Evolutionary conservation across 2,329 filamentous ascomycete genomes (phyloP).

Genomic region (Talaromyces marneffei): DNA sequence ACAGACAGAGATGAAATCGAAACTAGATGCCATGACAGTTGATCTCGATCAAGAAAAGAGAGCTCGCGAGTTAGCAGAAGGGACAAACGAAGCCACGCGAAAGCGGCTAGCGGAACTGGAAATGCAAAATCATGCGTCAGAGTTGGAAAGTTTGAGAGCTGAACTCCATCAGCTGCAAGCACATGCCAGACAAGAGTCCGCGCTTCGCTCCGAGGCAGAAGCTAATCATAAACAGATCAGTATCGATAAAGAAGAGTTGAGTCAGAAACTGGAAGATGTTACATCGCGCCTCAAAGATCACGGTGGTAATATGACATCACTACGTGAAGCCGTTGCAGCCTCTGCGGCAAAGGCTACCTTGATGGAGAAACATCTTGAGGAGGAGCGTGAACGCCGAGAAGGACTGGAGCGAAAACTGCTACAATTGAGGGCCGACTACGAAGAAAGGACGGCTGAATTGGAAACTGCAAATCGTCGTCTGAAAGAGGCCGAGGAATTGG

Average conservation of each 20-base stretch:
- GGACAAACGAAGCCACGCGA: conserved; percentile 75
- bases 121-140: conserved; percentile 71
- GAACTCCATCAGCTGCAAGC: conserved; percentile 78
- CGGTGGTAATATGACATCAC: conserved; percentile 62
- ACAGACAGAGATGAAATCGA: conserved; percentile 75
- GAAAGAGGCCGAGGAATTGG: conserved; percentile 79
- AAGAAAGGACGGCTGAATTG: conserved; percentile 70
- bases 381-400: conserved; percentile 73
- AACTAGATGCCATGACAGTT: conserved; percentile 60
- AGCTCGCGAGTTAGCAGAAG: conserved; percentile 78
- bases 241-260: conserved; percentile 78
- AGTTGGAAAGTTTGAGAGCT: conserved; percentile 77
- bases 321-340: conserved; percentile 71
- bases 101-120: conserved; percentile 80
- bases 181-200: conserved; percentile 71
- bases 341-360: conserved; percentile 70
- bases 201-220: conserved; percentile 69
- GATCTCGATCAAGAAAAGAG: conserved; percentile 78
- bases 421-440: conserved; percentile 75
- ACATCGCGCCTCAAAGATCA: conserved; percentile 64
- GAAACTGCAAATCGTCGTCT: conserved; percentile 68
- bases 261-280: conserved; percentile 61
- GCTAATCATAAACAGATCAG: conserved; percentile 68
- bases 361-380: conserved; percentile 69
- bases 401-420: conserved; percentile 68